These are phyloP conservation scores for Mycogone perniciosa DNA, from an alignment of 2,329 filamentous ascomycete genomes.

Conservation along the genomic window DNA sequence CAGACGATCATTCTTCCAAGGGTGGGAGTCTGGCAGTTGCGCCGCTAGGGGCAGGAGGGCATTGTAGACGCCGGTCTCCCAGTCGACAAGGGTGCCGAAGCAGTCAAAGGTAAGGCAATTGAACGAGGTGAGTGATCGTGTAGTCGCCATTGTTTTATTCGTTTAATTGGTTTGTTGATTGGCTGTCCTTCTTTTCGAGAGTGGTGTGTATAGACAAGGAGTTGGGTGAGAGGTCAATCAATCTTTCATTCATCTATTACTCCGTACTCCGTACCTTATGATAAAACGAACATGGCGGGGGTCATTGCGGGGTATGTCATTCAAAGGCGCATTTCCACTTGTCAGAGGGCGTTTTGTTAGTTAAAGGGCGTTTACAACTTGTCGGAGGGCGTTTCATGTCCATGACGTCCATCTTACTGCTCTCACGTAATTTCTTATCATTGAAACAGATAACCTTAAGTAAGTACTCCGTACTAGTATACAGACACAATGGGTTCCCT, in stretches of 20 bases:
- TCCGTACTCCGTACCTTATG: too few species aligned
- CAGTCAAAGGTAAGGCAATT: constrained; percentile 63
- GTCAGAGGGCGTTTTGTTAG: too few species aligned
- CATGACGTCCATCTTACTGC: not conserved
- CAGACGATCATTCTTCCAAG: constrained; percentile 30
- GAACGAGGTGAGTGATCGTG: constrained; percentile 23
- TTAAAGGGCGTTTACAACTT: too few species aligned
- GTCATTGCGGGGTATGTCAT: not conserved
- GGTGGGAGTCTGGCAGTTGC: constrained; percentile 33
- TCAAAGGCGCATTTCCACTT: too few species aligned
- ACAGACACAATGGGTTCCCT: too few species aligned
- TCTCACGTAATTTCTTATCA: not conserved
- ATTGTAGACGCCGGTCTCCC: constrained; percentile 59
- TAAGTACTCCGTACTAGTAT: too few species aligned
- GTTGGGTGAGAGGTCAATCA: too few species aligned
- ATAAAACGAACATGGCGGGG: not conserved
- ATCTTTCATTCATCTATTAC: too few species aligned
- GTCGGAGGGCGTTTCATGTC: too few species aligned
- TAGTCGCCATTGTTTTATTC: constrained; percentile 7
- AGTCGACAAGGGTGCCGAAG: constrained; percentile 75
- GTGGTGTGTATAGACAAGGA: too few species aligned
- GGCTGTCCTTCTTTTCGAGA: not conserved
- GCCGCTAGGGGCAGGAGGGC: constrained; percentile 45
- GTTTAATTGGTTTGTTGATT: not conserved
- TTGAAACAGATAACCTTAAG: too few species aligned